phyloP scores from a whole-genome alignment of 2,329 filamentous ascomycete genomes.

The Didymella lethalis region DNA sequence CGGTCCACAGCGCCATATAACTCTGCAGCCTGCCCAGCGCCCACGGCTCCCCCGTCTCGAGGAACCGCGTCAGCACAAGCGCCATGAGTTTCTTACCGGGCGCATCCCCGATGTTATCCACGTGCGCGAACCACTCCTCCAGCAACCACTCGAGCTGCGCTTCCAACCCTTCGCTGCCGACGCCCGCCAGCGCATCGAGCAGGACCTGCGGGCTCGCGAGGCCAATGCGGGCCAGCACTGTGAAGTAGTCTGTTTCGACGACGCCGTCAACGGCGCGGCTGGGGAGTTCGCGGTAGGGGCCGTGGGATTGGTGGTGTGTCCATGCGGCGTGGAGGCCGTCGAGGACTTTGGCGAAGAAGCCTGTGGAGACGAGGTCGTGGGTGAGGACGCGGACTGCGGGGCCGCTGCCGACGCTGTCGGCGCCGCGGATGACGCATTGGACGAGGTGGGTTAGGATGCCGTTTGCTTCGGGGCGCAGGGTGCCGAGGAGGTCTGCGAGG shows the following conservation, averaged over 20 bases:
- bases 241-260: slow-evolving; percentile 85
- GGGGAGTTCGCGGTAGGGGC: slow-evolving; percentile 71
- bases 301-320: slow-evolving; percentile 76
- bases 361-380: slow-evolving; percentile 65
- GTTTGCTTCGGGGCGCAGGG: slow-evolving; percentile 59
- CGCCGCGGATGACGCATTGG: slow-evolving; percentile 59
- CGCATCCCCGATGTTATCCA: slow-evolving; percentile 72
- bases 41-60: slow-evolving; percentile 69
- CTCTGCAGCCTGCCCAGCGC: slow-evolving; percentile 71
- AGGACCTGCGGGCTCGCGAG: slow-evolving; percentile 76
- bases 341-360: slow-evolving; percentile 64
- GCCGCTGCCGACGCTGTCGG: slow-evolving; percentile 61
- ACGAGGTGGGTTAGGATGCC: slow-evolving; percentile 56
- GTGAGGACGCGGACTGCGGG: slow-evolving; percentile 58
- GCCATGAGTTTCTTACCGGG: slow-evolving; percentile 75
- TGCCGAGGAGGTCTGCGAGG: slow-evolving; percentile 55
- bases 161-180: slow-evolving; percentile 33
- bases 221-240: slow-evolving; percentile 79
- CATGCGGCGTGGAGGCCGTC: slow-evolving; percentile 53
- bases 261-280: slow-evolving; percentile 74
- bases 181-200: slow-evolving; percentile 59
- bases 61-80: slow-evolving; percentile 74
- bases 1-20: slow-evolving; percentile 78
- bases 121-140: slow-evolving; percentile 71
- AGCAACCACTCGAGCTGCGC: slow-evolving; percentile 58